Evolutionary conservation across 768 basidiomycete genomes (phyloP).

Genomic region (Dendrothele bispora): DNA sequence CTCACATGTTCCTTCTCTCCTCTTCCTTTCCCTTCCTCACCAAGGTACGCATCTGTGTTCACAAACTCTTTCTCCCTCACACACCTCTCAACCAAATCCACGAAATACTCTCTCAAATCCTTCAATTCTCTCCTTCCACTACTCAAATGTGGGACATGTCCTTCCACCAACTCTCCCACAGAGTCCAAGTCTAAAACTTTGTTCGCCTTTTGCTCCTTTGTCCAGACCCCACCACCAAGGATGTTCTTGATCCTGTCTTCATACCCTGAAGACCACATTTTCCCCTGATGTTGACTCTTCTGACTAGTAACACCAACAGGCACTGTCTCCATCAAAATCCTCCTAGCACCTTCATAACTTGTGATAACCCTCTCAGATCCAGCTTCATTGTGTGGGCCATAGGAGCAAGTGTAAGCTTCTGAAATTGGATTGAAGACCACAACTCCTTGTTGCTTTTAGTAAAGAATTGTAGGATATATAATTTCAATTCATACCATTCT

Average conservation of each 20-base stretch:
- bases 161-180: slow-evolving; percentile 18
- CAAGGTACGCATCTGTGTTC: not conserved
- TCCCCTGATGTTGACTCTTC: no score
- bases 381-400: no score
- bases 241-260: slow-evolving; percentile 2
- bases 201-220: no score
- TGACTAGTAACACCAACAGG: no score
- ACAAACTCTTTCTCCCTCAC: not conserved
- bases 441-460: no score
- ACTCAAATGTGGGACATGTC: slow-evolving; percentile 10
- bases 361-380: slow-evolving; percentile 19
- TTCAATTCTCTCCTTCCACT: slow-evolving; percentile 10
- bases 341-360: slow-evolving; percentile 31
- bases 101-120: slow-evolving; percentile 10
- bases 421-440: no score
- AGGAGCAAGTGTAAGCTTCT: no score
- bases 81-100: slow-evolving; percentile 7
- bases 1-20: slow-evolving; percentile 15
- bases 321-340: no score
- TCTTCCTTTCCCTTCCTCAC: slow-evolving; percentile 7
- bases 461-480: no score
- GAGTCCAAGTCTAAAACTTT: slow-evolving; percentile 27
- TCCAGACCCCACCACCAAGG: no score
- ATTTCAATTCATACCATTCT: no score
- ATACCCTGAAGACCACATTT: slow-evolving; percentile 37